phyloP scores from a whole-genome alignment of 1,284 basidiomycete genomes.

The Trichosporon ovoides region DNA sequence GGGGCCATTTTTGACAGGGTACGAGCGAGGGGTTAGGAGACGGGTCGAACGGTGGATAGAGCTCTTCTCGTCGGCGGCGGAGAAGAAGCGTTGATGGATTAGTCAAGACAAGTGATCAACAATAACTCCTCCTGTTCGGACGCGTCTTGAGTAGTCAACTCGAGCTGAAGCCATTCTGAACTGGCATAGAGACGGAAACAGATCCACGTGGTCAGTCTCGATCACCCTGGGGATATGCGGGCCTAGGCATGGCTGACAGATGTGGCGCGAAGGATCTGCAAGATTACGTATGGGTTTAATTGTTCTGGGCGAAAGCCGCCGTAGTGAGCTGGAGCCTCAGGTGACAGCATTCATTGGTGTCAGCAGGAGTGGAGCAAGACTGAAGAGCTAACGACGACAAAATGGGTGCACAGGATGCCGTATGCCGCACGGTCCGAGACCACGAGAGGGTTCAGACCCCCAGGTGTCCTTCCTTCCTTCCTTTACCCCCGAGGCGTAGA shows the following conservation, averaged over 20 bases:
- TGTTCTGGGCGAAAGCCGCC: too few relatives aligned
- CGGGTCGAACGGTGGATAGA: background rate
- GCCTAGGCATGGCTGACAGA: background rate
- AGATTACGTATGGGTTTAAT: background rate
- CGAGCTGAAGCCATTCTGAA: background rate
- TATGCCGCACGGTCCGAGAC: too few relatives aligned
- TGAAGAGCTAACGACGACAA: too few relatives aligned
- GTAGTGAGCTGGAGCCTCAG: too few relatives aligned
- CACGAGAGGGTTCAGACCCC: background rate
- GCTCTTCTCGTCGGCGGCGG: background rate
- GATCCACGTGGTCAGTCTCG: background rate
- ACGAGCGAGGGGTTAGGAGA: background rate
- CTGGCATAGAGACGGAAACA: background rate
- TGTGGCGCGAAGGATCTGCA: background rate
- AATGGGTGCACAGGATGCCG: too few relatives aligned
- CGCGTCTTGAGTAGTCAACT: background rate
- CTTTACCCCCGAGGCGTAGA: background rate
- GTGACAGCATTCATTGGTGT: too few relatives aligned
- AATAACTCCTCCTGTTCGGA: background rate
- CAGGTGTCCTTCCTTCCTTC: background rate
- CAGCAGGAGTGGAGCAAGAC: too few relatives aligned
- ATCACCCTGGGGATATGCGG: conserved; percentile 2
- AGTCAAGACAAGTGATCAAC: conserved; percentile 3
- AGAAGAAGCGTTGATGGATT: background rate
- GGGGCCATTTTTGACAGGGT: conserved; percentile 25